Percentiles rank a stretch among this genome's conserved stretches.
Conservation (phyloP, 2,329 filamentous ascomycete genomes). For the Talaromyces funiculosus region DNA sequence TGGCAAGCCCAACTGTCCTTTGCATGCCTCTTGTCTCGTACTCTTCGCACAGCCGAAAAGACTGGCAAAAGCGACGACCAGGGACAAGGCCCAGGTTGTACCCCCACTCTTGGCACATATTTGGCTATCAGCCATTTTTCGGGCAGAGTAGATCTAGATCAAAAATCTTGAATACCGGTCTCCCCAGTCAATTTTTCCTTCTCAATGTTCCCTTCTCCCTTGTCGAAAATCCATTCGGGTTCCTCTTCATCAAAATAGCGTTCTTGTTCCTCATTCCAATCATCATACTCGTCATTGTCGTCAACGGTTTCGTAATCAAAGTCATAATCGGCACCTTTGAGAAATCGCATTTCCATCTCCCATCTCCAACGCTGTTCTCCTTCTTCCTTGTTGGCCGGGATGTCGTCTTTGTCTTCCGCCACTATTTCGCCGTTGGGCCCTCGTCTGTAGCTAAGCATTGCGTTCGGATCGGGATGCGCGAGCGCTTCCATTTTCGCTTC, state of each 20-base stretch:
- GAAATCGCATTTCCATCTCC: constrained; percentile 68
- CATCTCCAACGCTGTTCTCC: constrained; percentile 64
- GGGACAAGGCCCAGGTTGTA: background rate
- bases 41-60: background rate
- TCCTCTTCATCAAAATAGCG: constrained; percentile 76
- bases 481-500: constrained; percentile 68
- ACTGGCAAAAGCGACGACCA: background rate
- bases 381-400: constrained; percentile 57
- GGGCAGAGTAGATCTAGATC: constrained; percentile 19
- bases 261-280: constrained; percentile 61
- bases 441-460: constrained; percentile 46
- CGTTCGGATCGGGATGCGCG: constrained; percentile 47
- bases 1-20: background rate
- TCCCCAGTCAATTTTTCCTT: constrained; percentile 46
- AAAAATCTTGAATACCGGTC: constrained; percentile 69
- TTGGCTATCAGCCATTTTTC: background rate
- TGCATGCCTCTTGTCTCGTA: background rate
- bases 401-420: constrained; percentile 54
- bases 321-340: constrained; percentile 68
- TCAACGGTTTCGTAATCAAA: constrained; percentile 73
- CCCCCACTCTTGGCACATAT: background rate
- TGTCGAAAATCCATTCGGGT: constrained; percentile 56
- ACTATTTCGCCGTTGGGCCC: constrained; percentile 53
- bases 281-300: constrained; percentile 65
- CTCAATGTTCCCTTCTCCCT: constrained; percentile 28